These are phyloP conservation scores for Aspergillus incahuasiensis DNA, from an alignment of 495 filamentous ascomycete species.

Conservation along the genomic window DNA sequence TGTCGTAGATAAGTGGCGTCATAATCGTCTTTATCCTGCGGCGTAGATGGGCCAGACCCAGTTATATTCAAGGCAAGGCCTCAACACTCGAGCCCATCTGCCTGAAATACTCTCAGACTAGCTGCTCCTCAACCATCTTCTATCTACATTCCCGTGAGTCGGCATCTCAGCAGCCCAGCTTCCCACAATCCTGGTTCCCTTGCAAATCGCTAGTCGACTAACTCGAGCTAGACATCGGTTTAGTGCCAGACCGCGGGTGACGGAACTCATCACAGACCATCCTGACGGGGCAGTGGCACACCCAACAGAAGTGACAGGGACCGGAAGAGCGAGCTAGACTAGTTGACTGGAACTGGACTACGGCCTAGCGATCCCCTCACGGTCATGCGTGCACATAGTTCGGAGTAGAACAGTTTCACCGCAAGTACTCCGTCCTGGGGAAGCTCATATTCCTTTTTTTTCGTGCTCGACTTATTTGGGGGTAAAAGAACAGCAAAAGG, in stretches of 20 bases:
- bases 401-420: constrained; percentile 24
- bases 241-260: not conserved
- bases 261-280: not conserved
- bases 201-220: constrained; percentile 10
- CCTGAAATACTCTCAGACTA: not conserved
- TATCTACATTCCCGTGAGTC: constrained; percentile 1
- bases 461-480: not conserved
- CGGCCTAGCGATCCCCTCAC: constrained; percentile 28
- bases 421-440: constrained; percentile 10
- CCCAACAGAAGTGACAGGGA: constrained; percentile 11
- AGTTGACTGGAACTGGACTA: not conserved
- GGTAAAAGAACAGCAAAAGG: not conserved
- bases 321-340: constrained; percentile 4
- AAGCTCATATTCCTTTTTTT: constrained; percentile 11
- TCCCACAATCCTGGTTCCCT: constrained; percentile 11
- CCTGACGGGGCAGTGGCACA: not conserved
- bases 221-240: constrained; percentile 1
- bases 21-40: not conserved
- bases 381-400: constrained; percentile 41
- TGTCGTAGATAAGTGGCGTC: not conserved
- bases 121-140: not conserved
- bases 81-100: not conserved
- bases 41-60: not conserved
- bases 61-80: not conserved
- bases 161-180: constrained; percentile 6